Base-by-base conservation (phyloP, 306 rosid species). In the Canavalia ensiformis region DNA sequence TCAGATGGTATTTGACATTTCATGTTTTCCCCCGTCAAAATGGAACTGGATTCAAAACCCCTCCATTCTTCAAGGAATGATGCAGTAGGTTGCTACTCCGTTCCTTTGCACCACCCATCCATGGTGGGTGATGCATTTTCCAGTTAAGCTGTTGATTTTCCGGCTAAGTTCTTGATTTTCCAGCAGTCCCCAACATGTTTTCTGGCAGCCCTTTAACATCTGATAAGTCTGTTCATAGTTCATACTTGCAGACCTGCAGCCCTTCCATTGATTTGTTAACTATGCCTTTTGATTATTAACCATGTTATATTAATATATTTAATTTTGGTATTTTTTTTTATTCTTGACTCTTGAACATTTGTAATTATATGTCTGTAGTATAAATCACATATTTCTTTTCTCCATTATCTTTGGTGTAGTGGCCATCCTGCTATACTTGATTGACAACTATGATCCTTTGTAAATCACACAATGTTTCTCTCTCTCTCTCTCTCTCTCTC, bases 1-100 rank as follows among this genome's bases (percentile, higher is more conserved):
- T 56, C 25, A 79, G 45, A 2, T 59, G 54, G 41, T 58, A 57
- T 79, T 78, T 78, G 74, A 25, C 64, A 51, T 68, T 65, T 52
- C 63, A 37, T 46, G 37, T 13, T 34, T 25, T 18, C 42, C 74
- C 33, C 54, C 41, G 25, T 51, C 81, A 28, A 25, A 64, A 37
- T 39, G 42, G 29, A 77, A 12, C 68, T 37, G 45, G 28, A 8
- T 13, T 67, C 13, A 7, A 4, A 31, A 52, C 25, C 44, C 66
- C 66, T 41, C 52, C 42, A 39, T 50, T 51, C 42, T 66, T 77
- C 42, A 35, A 77, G 66, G 66, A 37, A 39, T 51, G 64, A 52
- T 11, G 0, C 30, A 4, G 31, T 41, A 30, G 57, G 45, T 12
- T 66, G 11, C 55, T 28, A 3, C 35, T 52, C 18, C 18, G 6